Evolutionary conservation across 1,284 basidiomycete species (phyloP), one percentile per base, ranked within the genome.

Genomic region (Volvariella surrecta): DNA sequence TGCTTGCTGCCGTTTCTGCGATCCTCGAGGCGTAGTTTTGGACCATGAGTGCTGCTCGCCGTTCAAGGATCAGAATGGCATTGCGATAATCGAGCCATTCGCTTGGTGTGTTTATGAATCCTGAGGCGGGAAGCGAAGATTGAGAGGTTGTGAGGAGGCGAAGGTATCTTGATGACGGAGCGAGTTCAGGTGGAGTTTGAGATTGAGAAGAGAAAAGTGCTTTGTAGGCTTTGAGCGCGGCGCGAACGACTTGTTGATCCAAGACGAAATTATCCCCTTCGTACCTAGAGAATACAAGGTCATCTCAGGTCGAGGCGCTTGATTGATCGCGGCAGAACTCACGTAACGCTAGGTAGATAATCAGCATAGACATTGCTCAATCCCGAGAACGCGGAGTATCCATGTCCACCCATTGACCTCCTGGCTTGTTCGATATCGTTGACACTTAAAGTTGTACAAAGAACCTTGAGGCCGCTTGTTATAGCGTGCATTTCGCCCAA

Each of bases 191-290:
- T 40, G 58, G 54, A 22, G 43, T 51, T 32, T 52, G 44, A 3
- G 54, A 52, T 31, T 9, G 9, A 31, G 9, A 9, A 15, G 53
- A 48, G 20, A 61, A 59, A 32, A 70, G 54, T n/a, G 48, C 48
- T 6, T 55, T 59, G 53, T 72, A 72, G 0, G 79, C 67, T 52
- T 85, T 88, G 15, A 84, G 57, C 1, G 82, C 81, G 0, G 79
- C 76, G 19, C 82, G 73, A 19, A 82, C 76, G 31, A 85, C 82
- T 60, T 89, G 85, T 39, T 76, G 70, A 50, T 83, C 78, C 1
- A 88, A 68, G 6, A 88, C 79, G 50, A 74, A 87, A 57, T 88
- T 87, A 53, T 89, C 85, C 15, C 84, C 84, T 63, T 88, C 84
- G 51, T 75, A 86, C 1, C 79, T 83, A 47, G 2, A 19, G 19